A percentile compares a stretch with the other conserved stretches of the same genome.
Conservation (phyloP, 2,329 filamentous ascomycete genomes). For the Cladophialophora exuberans region DNA sequence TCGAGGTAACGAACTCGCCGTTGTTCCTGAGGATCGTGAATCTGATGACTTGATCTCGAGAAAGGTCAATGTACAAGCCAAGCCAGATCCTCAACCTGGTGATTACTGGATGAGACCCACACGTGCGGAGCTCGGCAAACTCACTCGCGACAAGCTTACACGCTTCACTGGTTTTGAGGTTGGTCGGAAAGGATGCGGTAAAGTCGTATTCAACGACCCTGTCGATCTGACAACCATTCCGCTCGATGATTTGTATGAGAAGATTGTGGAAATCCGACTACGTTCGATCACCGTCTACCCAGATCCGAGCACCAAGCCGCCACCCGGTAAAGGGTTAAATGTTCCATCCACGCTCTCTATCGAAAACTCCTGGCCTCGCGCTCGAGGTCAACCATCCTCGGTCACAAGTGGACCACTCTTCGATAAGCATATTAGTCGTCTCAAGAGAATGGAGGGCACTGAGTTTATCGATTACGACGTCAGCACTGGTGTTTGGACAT, state of each 20-base stretch:
- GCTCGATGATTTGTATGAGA: conserved; percentile 76
- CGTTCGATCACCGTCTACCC: conserved; percentile 88
- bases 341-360: conserved; percentile 86
- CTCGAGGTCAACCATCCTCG: conserved; percentile 59
- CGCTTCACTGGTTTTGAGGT: conserved; percentile 76
- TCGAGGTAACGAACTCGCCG: conserved; percentile 74
- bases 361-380: conserved; percentile 89
- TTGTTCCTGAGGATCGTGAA: conserved; percentile 67
- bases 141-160: conserved; percentile 79
- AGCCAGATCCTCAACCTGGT: conserved; percentile 63
- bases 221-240: conserved; percentile 82
- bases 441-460: conserved; percentile 79
- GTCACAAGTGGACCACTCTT: conserved; percentile 68
- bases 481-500: conserved; percentile 83
- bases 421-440: conserved; percentile 79
- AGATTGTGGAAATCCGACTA: conserved; percentile 74
- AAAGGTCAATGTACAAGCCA: conserved; percentile 28
- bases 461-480: conserved; percentile 79
- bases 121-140: conserved; percentile 72
- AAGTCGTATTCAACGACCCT: conserved; percentile 76
- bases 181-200: conserved; percentile 79
- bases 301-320: conserved; percentile 74
- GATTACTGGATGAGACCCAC: conserved; percentile 86
- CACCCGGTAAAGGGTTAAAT: conserved; percentile 85
- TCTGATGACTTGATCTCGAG: conserved; percentile 50